phyloP scores from a whole-genome alignment of 2,329 filamentous ascomycete species.

The Penicillium sp. region DNA sequence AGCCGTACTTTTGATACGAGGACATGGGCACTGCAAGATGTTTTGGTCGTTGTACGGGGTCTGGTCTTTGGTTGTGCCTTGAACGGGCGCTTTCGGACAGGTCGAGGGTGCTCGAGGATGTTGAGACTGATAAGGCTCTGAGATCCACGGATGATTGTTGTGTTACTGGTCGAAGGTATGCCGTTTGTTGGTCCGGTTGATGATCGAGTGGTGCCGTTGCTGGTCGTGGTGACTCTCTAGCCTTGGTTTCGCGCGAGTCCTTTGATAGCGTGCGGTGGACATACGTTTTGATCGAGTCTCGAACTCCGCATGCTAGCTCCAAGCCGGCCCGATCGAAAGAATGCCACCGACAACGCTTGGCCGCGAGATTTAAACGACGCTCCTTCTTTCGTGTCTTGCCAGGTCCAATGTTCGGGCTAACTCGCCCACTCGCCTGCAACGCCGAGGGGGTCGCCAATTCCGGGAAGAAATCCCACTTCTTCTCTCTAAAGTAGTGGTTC shows the following conservation, averaged over 20 bases:
- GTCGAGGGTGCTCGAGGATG: conserved; percentile 8
- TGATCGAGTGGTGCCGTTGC: conserved; percentile 12
- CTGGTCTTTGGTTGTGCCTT: background rate
- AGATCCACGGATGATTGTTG: conserved; percentile 10
- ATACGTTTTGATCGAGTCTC: conserved; percentile 35
- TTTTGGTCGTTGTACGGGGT: conserved; percentile 12
- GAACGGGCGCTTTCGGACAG: conserved; percentile 7
- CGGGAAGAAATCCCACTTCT: conserved; percentile 42
- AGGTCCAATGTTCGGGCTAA: conserved; percentile 5
- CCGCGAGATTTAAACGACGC: conserved; percentile 21
- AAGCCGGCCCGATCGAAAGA: conserved; percentile 22
- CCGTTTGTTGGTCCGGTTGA: background rate
- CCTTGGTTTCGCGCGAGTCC: conserved; percentile 20
- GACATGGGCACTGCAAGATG: conserved; percentile 35
- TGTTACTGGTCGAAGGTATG: background rate
- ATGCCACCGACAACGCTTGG: conserved; percentile 22
- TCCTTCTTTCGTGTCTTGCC: conserved; percentile 23
- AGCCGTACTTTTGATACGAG: conserved; percentile 37
- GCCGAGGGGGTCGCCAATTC: conserved; percentile 33
- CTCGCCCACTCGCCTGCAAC: conserved; percentile 12
- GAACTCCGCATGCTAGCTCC: conserved; percentile 24
- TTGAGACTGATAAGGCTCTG: conserved; percentile 12
- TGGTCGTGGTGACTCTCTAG: conserved; percentile 12
- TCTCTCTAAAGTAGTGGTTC: conserved; percentile 39
- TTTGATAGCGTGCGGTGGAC: conserved; percentile 32